Evolutionary conservation across 2,329 filamentous ascomycete species (phyloP).

Genomic region (Didymella pomorum): DNA sequence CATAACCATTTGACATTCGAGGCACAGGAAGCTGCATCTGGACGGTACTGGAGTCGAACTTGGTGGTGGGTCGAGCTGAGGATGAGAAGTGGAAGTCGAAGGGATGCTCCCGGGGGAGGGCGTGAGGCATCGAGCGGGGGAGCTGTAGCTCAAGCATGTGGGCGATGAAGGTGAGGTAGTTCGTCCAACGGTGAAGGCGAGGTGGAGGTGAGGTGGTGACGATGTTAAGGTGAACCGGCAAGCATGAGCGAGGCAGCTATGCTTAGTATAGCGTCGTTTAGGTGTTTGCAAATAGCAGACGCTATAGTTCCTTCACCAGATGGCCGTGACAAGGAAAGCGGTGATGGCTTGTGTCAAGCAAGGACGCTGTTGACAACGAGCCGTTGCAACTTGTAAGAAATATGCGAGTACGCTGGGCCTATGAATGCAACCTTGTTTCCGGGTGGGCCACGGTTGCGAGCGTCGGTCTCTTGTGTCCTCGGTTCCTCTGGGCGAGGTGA

Average conservation of each 20-base stretch:
- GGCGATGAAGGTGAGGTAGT: slow-evolving; percentile 31
- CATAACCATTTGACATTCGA: slow-evolving; percentile 34
- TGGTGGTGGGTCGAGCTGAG: slow-evolving; percentile 31
- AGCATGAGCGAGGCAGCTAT: slow-evolving; percentile 25
- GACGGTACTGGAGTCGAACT: slow-evolving; percentile 37
- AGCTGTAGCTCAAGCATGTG: slow-evolving; percentile 54
- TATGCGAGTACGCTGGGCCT: slow-evolving; percentile 34
- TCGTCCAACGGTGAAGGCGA: slow-evolving; percentile 14
- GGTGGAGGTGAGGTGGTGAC: slow-evolving; percentile 21
- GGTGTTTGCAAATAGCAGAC: slow-evolving; percentile 27
- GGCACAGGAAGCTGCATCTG: slow-evolving; percentile 48
- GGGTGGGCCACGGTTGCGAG: slow-evolving; percentile 30
- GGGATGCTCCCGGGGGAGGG: slow-evolving; percentile 46
- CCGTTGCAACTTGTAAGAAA: slow-evolving; percentile 32
- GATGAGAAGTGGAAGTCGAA: slow-evolving; percentile 45
- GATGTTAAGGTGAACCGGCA: slow-evolving; percentile 25
- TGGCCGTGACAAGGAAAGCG: slow-evolving; percentile 21
- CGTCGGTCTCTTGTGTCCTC: slow-evolving; percentile 10
- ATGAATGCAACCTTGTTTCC: slow-evolving; percentile 44
- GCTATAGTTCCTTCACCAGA: slow-evolving; percentile 20
- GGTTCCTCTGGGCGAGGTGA: slow-evolving; percentile 12
- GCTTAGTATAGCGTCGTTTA: slow-evolving; percentile 18
- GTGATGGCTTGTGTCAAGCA: slow-evolving; percentile 37
- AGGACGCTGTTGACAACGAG: slow-evolving; percentile 44
- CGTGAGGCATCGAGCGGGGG: slow-evolving; percentile 52